Percentiles rank a stretch among this genome's conserved stretches.
These are phyloP conservation scores for Diaporthe sp. DNA, from an alignment of 2,329 filamentous ascomycete genomes.

Conservation along the genomic window DNA sequence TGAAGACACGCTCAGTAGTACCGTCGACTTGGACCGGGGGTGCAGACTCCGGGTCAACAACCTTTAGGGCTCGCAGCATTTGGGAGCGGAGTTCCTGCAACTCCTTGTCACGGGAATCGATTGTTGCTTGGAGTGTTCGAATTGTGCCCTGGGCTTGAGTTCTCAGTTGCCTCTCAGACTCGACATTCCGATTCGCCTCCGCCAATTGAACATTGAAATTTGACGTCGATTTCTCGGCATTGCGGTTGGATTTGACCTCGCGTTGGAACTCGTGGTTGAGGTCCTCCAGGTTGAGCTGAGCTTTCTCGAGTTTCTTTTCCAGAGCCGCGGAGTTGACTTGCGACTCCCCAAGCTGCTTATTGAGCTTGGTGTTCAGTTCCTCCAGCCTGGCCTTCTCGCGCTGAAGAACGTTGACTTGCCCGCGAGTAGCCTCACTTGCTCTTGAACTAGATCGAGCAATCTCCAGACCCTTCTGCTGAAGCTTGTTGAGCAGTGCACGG, in stretches of 20 bases:
- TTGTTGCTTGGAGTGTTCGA: constrained; percentile 81
- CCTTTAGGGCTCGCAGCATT: constrained; percentile 85
- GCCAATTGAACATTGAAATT: constrained; percentile 85
- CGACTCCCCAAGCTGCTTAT: constrained; percentile 87
- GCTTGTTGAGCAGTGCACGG: constrained; percentile 92
- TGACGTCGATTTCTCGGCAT: constrained; percentile 89
- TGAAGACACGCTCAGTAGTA: constrained; percentile 74
- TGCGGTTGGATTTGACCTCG: constrained; percentile 90
- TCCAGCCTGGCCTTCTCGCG: constrained; percentile 87
- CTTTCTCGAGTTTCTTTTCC: constrained; percentile 95
- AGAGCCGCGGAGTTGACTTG: constrained; percentile 86
- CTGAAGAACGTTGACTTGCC: constrained; percentile 81
- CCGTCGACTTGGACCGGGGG: constrained; percentile 74
- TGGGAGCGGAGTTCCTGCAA: constrained; percentile 84
- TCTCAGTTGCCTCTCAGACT: constrained; percentile 89
- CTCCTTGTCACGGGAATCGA: constrained; percentile 86
- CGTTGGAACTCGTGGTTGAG: constrained; percentile 91
- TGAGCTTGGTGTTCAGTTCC: constrained; percentile 84
- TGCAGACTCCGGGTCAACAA: constrained; percentile 83
- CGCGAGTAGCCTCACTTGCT: constrained; percentile 85
- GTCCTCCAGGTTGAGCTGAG: constrained; percentile 89
- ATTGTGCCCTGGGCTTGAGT: constrained; percentile 88
- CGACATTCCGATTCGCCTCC: constrained; percentile 89
- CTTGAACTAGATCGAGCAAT: constrained; percentile 91
- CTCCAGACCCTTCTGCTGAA: constrained; percentile 97